Evolutionary conservation across 164 flowering plant genomes (phyloP).

Genomic region (Vitis rotundifolia): DNA sequence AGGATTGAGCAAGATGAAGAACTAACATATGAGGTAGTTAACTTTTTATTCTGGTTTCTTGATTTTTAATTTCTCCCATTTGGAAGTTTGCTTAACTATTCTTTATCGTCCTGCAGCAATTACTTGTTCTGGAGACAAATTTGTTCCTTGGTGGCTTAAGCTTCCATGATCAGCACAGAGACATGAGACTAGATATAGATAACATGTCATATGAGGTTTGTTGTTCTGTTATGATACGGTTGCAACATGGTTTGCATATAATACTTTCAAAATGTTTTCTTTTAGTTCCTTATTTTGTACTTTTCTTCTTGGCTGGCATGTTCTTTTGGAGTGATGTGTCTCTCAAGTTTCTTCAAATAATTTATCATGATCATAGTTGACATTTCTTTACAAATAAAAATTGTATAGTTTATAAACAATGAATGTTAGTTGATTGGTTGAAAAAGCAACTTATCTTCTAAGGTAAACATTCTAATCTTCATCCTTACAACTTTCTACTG

Average conservation of each 20-base stretch:
- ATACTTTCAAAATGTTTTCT: neutral
- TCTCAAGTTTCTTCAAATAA: neutral
- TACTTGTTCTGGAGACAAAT: slow-evolving; percentile 73
- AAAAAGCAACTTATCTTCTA: too few species aligned
- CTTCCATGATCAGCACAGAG: slow-evolving; percentile 86
- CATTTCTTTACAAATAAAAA: neutral
- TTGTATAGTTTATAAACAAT: neutral
- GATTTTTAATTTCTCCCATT: neutral
- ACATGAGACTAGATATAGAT: slow-evolving; percentile 97
- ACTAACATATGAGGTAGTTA: slow-evolving; percentile 75
- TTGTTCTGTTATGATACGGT: slow-evolving; percentile 5
- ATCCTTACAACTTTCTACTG: neutral
- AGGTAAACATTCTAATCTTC: neutral
- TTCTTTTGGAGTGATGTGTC: neutral
- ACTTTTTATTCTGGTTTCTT: slow-evolving; percentile 7
- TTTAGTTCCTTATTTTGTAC: neutral
- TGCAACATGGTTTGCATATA: neutral
- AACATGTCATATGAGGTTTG: slow-evolving; percentile 98
- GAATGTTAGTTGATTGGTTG: neutral
- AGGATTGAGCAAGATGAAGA: slow-evolving; percentile 89
- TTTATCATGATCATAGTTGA: neutral
- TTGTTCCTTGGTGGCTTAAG: slow-evolving; percentile 64
- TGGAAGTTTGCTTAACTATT: slow-evolving; percentile 4
- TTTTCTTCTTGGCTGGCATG: neutral
- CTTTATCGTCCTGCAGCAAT: slow-evolving; percentile 53